Base-by-base conservation (phyloP, 2,329 filamentous ascomycete species). In the Botrytis tulipae region DNA sequence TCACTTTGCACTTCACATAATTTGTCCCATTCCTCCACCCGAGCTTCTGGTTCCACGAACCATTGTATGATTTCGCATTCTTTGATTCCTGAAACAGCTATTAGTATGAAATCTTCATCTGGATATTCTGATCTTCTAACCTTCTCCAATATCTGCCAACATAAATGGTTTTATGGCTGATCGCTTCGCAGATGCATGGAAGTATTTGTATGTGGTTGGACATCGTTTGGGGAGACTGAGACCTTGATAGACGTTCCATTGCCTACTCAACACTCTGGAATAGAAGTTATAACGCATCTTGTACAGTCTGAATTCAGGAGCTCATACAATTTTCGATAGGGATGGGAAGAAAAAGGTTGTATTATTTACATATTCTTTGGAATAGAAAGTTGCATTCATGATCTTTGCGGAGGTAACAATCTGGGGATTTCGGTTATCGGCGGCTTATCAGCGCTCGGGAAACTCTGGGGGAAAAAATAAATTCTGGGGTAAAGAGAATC, bases 1-100 rank as follows among this genome's bases (percentile, higher is more conserved):
- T 99, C 96, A 80, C 95, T 98, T 82, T 98, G 96, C 62, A 99
- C 97, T 84, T 99, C 96, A 84, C 96, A 99, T 65, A 99, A 88
- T 74, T 95, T 96, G 78, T 97, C 96, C 88, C 97, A 99, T 85
- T 99, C 95, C 85, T 99, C 95, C 79, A 99, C 95, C 73, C 93
- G 91, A 51, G 96, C 96, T 74, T 95, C 95, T 68, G 97, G 94
- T 84, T 98, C 92, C 77, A 99, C 95, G 82, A 98, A 99, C 96
- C 96, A 99, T 85, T 99, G 96, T 80, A 98, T 98, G 80, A 99
- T 93, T 83, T 99, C 96, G 81, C 96, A 97, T 84, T 99, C 96
- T 81, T 96, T 95, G 80, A 98, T 99, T 72, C 96, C 96, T 96
- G 78, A 35, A 22, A 9, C 40, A n/a, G 14, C 25, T 22, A 60